Evolutionary conservation across 2,329 filamentous ascomycete genomes (phyloP), one percentile per base, ranked within the genome.

Genomic region (Pyrenochaeta sp.): DNA sequence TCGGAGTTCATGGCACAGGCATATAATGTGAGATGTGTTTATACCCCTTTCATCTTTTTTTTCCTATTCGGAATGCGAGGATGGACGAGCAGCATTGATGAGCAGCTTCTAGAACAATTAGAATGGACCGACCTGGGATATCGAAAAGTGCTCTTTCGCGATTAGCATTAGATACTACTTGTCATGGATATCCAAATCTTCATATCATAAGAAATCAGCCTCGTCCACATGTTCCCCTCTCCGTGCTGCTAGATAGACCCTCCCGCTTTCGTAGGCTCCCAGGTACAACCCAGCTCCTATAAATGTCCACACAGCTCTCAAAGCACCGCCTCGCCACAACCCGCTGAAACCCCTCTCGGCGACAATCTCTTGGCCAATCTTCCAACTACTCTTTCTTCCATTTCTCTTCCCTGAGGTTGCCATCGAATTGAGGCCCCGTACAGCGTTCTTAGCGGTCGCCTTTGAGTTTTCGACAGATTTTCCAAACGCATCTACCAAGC

Each of bases 201-300:
- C 7, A 27, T 2, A 15, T 60, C 51, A 72, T 30, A 71, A 2
- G 18, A 73, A 44, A 3, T 73, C 70, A 17, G 56, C 67, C 31
- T 71, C 74, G 45, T 78, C 68, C 2, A 79, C 58, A 7, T 67
- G 55, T 27, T 79, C 78, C 2, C 79, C 80, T 54, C 79, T 68
- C 55, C 79, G 65, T 7, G 66, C 68, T 2, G 80, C 80, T 33
- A 83, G 54, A 58, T 78, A 82, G 9, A 81, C 74, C 68, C 91
- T 87, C 9, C 90, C 89, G 60, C 87, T 88, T 74, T 97, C 92
- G 76, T 97, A 97, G 37, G 90, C 89, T 20, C 91, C 91, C 36
- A 97, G 78, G 79, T 97, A 97, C 50, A 97, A 77, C 3, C 92
- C 92, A 70, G 90, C 90, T 0, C 92, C 91, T 4, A 96, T 61